Percentiles rank a stretch among this genome's conserved stretches.
These are phyloP conservation scores for Tetrapisispora arboricola DNA, from an alignment of 805 yeast species.

Conservation along the genomic window DNA sequence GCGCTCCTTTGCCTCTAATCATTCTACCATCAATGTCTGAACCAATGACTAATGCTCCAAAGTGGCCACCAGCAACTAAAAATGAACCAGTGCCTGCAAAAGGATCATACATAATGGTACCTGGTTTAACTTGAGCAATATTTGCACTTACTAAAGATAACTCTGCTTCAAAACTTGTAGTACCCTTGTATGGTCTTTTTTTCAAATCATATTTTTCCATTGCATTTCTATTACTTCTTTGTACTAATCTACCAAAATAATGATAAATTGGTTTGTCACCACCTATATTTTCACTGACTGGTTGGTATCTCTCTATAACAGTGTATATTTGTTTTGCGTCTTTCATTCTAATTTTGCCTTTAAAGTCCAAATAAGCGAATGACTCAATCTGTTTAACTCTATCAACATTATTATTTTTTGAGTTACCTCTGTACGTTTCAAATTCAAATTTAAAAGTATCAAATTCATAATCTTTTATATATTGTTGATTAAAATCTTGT, in stretches of 20 bases:
- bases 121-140: slow-evolving; percentile 61
- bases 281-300: slow-evolving; percentile 33
- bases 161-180: slow-evolving; percentile 95
- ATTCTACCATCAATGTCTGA: slow-evolving; percentile 87
- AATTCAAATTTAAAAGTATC: slow-evolving; percentile 73
- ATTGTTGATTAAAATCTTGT: slow-evolving; percentile 16
- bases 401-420: slow-evolving; percentile 30
- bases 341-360: slow-evolving; percentile 72
- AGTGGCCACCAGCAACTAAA: slow-evolving; percentile 75
- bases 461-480: slow-evolving; percentile 28
- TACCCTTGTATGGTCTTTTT: slow-evolving; percentile 80
- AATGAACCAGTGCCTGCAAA: slow-evolving; percentile 97
- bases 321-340: slow-evolving; percentile 62
- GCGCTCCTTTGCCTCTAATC: slow-evolving; percentile 51
- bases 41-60: slow-evolving; percentile 72
- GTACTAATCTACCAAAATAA: slow-evolving; percentile 71
- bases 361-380: slow-evolving; percentile 57
- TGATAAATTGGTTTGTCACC: slow-evolving; percentile 42
- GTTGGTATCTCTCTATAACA: slow-evolving; percentile 63
- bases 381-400: slow-evolving; percentile 59
- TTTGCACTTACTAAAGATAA: slow-evolving; percentile 80
- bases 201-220: slow-evolving; percentile 74
- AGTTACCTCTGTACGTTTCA: slow-evolving; percentile 61
- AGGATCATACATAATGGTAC: slow-evolving; percentile 77
- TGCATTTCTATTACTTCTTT: slow-evolving; percentile 49